A percentile compares a stretch with the other conserved stretches of the same genome.
These are phyloP conservation scores for Trifolium pratense DNA, from an alignment of 306 rosid species.

Conservation along the genomic window DNA sequence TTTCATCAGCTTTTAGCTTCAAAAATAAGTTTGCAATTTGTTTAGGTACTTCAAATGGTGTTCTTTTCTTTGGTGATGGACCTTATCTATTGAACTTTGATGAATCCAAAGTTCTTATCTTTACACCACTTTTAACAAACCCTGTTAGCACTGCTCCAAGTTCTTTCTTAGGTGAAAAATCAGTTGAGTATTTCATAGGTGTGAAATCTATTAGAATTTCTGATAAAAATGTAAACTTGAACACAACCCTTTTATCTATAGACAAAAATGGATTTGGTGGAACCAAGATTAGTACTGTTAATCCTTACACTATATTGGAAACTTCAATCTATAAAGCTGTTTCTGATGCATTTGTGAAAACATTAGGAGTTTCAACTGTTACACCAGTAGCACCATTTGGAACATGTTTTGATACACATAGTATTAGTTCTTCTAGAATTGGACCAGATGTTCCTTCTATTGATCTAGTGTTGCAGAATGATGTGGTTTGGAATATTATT, in stretches of 20 bases:
- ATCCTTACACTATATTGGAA: constrained; percentile 61
- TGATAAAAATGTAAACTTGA: constrained; percentile 41
- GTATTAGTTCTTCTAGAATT: constrained; percentile 33
- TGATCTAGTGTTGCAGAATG: constrained; percentile 57
- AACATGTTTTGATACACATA: constrained; percentile 46
- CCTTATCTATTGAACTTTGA: constrained; percentile 53
- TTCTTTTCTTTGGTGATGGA: constrained; percentile 55
- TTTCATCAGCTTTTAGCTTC: constrained; percentile 53
- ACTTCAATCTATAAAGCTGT: constrained; percentile 58
- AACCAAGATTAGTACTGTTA: constrained; percentile 66
- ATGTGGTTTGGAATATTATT: constrained; percentile 52
- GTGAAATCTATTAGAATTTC: constrained; percentile 56
- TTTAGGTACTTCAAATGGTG: constrained; percentile 47
- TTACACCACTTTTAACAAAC: constrained; percentile 60
- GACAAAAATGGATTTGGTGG: constrained; percentile 63
- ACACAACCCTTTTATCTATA: constrained; percentile 49
- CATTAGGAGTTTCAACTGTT: constrained; percentile 36
- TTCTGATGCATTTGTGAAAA: constrained; percentile 45
- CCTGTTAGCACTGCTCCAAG: constrained; percentile 49
- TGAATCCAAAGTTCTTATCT: constrained; percentile 47
- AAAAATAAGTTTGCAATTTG: constrained; percentile 61
- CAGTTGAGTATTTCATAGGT: constrained; percentile 63
- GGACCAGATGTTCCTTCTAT: constrained; percentile 58
- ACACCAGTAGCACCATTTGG: constrained; percentile 59
- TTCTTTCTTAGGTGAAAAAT: constrained; percentile 45